Conservation (phyloP, 2,329 filamentous ascomycete genomes). For the Mycogone perniciosa region DNA sequence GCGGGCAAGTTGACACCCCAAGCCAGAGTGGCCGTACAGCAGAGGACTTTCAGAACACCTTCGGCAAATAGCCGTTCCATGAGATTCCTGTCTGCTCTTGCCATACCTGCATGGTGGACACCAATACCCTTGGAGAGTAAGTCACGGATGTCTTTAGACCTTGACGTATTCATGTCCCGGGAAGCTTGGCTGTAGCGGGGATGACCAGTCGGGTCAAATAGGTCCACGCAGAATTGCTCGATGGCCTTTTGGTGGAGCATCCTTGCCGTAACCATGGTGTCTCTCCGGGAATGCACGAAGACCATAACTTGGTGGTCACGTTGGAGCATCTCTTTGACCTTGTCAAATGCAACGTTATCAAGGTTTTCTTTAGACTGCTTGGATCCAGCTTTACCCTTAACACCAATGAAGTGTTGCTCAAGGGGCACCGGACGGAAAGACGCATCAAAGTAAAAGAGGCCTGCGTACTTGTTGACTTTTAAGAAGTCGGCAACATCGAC, state of each 20-base stretch:
- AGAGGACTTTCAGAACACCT: constrained; percentile 92
- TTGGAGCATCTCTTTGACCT: constrained; percentile 88
- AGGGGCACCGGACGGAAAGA: constrained; percentile 94
- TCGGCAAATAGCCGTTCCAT: constrained; percentile 88
- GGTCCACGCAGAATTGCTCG: constrained; percentile 69
- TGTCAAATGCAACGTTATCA: constrained; percentile 83
- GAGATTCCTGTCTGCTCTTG: constrained; percentile 87
- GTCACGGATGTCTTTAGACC: constrained; percentile 81
- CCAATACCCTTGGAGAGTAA: constrained; percentile 86
- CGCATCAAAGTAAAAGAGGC: constrained; percentile 92
- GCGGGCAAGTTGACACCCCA: constrained; percentile 99
- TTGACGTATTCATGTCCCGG: constrained; percentile 78
- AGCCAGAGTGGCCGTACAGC: constrained; percentile 93
- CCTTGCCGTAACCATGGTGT: constrained; percentile 83
- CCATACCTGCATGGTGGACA: constrained; percentile 95
- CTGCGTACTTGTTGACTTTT: constrained; percentile 87
- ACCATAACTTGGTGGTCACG: constrained; percentile 97
- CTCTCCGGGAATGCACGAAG: constrained; percentile 93
- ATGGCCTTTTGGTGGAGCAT: constrained; percentile 80
- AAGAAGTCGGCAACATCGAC: constrained; percentile 95
- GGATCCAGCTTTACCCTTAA: constrained; percentile 81
- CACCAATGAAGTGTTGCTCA: constrained; percentile 94
- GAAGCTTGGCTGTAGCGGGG: constrained; percentile 74
- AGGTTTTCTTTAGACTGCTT: constrained; percentile 83
- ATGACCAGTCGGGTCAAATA: constrained; percentile 77